phyloP scores from a whole-genome alignment of 2,329 filamentous ascomycete genomes.

The Cercospora citrullina region DNA sequence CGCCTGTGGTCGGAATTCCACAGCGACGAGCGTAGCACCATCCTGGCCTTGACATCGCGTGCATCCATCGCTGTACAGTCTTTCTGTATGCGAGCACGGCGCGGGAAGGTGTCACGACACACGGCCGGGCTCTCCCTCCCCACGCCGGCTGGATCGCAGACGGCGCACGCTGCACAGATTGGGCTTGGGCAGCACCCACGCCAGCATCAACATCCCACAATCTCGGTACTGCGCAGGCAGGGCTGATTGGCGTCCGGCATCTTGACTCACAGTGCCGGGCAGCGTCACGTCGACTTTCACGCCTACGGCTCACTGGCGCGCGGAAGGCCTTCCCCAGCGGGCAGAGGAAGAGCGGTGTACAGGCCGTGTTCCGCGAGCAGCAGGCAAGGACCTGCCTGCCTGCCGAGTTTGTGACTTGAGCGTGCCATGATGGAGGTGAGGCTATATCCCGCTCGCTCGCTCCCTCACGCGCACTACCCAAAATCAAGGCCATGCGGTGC shows the following conservation, averaged over 20 bases:
- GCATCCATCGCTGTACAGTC: neutral
- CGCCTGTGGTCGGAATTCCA: neutral
- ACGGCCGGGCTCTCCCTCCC: neutral
- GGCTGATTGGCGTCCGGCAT: slow-evolving; percentile 18
- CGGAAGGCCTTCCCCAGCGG: slow-evolving; percentile 14
- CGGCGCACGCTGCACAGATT: neutral
- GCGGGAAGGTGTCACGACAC: neutral
- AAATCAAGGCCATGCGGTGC: neutral
- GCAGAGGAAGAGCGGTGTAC: slow-evolving; percentile 17
- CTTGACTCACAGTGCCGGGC: slow-evolving; percentile 24
- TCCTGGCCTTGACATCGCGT: neutral
- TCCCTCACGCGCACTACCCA: neutral
- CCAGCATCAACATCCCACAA: slow-evolving; percentile 11
- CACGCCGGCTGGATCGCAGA: neutral
- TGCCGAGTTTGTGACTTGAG: slow-evolving; percentile 22
- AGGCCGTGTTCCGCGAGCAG: slow-evolving; percentile 17
- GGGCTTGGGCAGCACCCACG: neutral
- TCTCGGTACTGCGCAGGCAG: slow-evolving; percentile 15
- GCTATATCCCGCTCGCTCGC: slow-evolving; percentile 10
- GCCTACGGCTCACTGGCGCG: slow-evolving; percentile 15
- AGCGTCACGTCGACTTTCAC: slow-evolving; percentile 20
- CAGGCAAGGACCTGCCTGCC: slow-evolving; percentile 15
- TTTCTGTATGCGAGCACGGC: neutral
- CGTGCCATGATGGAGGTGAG: slow-evolving; percentile 23
- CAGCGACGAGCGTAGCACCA: neutral